These are phyloP conservation scores for Exophiala aquamarina DNA, from an alignment of 2,329 filamentous ascomycete species.

Conservation along the genomic window DNA sequence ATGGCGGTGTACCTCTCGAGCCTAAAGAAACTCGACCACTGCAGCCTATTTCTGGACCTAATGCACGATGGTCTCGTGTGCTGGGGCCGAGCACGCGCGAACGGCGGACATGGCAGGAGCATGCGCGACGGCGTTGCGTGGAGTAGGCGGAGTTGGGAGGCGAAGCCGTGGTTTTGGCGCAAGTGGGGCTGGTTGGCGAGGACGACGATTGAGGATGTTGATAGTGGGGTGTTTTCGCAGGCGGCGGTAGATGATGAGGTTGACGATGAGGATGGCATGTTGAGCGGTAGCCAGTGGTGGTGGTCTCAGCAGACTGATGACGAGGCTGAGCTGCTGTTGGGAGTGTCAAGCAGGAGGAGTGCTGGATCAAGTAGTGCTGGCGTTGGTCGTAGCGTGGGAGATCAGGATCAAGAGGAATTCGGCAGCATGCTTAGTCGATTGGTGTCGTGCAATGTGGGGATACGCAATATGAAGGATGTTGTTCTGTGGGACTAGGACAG, in stretches of 20 bases:
- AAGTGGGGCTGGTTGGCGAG: slow-evolving; percentile 42
- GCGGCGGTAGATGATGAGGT: slow-evolving; percentile 25
- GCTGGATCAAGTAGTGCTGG: neutral
- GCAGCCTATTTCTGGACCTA: slow-evolving; percentile 39
- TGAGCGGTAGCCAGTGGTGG: slow-evolving; percentile 22
- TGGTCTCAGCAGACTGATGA: slow-evolving; percentile 15
- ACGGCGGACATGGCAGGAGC: slow-evolving; percentile 30
- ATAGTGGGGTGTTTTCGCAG: slow-evolving; percentile 28
- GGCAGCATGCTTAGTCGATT: slow-evolving; percentile 15
- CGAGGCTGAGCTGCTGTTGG: neutral
- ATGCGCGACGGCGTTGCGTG: slow-evolving; percentile 39
- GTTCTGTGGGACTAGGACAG: slow-evolving; percentile 12
- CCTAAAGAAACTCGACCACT: slow-evolving; percentile 34
- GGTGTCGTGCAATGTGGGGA: slow-evolving; percentile 14
- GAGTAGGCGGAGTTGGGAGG: slow-evolving; percentile 49
- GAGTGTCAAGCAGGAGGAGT: no score
- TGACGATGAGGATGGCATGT: slow-evolving; percentile 21
- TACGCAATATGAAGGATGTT: slow-evolving; percentile 13
- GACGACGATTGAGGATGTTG: slow-evolving; percentile 39
- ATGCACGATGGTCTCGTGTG: slow-evolving; percentile 37
- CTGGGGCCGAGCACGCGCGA: slow-evolving; percentile 35
- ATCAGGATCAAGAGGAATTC: slow-evolving; percentile 10
- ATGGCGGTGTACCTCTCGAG: slow-evolving; percentile 21
- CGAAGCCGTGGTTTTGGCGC: slow-evolving; percentile 44
- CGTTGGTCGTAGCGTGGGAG: no score